phyloP scores from a whole-genome alignment of 176 grass and related monocot species.

The Saccharum spontaneum region DNA sequence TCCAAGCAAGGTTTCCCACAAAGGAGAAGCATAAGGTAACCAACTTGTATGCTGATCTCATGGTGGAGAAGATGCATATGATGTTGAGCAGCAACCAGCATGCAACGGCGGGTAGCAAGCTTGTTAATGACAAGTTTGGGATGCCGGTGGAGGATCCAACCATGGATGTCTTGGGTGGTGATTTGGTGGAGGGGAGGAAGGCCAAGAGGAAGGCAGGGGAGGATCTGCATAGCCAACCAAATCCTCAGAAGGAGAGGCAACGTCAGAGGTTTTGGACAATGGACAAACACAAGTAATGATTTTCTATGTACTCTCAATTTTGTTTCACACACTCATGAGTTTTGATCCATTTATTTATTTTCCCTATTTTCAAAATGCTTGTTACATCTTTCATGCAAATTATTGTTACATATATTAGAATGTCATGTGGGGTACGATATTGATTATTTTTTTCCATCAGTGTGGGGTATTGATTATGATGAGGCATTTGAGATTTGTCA shows the following conservation, averaged over 20 bases:
- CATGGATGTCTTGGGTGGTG: neutral
- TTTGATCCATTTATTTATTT: neutral
- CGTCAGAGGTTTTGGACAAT: neutral
- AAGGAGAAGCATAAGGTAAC: conserved; percentile 27
- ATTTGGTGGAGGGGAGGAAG: neutral
- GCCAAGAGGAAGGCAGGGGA: neutral
- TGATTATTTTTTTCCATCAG: too few species aligned
- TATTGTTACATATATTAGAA: neutral
- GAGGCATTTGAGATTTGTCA: neutral
- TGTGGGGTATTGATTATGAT: neutral
- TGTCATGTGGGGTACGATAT: neutral
- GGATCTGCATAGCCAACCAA: too few species aligned
- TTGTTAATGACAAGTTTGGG: conserved; percentile 5
- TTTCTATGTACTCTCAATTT: neutral
- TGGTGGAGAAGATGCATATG: neutral
- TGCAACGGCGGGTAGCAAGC: neutral
- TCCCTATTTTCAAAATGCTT: neutral
- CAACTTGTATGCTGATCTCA: conserved; percentile 11
- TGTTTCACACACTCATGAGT: neutral
- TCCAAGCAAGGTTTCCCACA: neutral
- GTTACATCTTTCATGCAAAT: neutral
- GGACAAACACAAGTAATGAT: conserved; percentile 30
- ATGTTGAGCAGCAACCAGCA: neutral
- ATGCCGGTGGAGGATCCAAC: neutral
- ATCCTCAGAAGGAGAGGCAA: neutral